phyloP scores from a whole-genome alignment of 1,284 basidiomycete species.

The Termitomyces sp. region DNA sequence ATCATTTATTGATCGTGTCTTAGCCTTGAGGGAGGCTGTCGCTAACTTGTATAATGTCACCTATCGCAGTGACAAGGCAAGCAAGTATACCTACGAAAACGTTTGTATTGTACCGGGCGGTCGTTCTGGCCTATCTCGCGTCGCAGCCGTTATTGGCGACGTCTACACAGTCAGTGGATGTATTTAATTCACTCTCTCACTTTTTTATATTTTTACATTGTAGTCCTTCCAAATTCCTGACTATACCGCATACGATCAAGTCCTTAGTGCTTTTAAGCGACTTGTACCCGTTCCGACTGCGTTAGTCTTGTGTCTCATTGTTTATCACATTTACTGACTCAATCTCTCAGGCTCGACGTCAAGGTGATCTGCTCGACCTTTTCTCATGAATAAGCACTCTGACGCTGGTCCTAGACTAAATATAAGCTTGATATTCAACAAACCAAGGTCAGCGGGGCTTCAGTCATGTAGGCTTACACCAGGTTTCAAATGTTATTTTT shows the following conservation, averaged over 20 bases:
- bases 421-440: constrained; percentile 68
- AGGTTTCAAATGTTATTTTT: constrained; percentile 1
- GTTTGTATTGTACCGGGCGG: constrained; percentile 91
- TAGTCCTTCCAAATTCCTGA: constrained; percentile 83
- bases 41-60: constrained; percentile 85
- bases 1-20: constrained; percentile 1
- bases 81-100: constrained; percentile 87
- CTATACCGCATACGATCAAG: constrained; percentile 83
- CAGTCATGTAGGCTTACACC: not conserved
- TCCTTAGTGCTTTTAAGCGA: constrained; percentile 82
- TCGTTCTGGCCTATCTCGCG: constrained; percentile 79
- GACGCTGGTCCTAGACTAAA: constrained; percentile 28
- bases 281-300: constrained; percentile 87
- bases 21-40: constrained; percentile 66
- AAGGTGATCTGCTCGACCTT: constrained; percentile 34
- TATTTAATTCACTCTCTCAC: not conserved
- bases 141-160: constrained; percentile 87
- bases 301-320: constrained; percentile 38
- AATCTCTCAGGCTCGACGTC: constrained; percentile 47
- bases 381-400: not conserved
- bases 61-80: constrained; percentile 75
- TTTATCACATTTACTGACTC: not conserved
- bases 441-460: constrained; percentile 42
- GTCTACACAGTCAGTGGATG: constrained; percentile 62
- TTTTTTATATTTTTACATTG: not conserved